Base-by-base conservation (phyloP, 2,329 filamentous ascomycete genomes). In the Colletotrichum sp. region DNA sequence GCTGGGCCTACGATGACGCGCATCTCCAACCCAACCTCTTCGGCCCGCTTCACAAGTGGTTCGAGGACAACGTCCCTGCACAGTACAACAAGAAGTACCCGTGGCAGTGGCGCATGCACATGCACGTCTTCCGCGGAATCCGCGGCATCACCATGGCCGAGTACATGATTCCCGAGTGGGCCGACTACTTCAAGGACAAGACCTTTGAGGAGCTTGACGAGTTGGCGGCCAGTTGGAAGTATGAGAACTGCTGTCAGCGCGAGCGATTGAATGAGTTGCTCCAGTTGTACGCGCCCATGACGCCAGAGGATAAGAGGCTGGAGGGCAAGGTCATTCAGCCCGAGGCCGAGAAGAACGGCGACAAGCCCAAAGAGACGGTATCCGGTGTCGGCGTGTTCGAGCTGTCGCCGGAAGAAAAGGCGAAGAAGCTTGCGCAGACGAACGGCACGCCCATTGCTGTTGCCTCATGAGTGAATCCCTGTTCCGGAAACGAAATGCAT, bases 161-260 rank as follows among this genome's bases (percentile, higher is more conserved):
- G 57, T 86, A 86, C 69, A 83, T 89, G 81, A 82, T 83, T 65
- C 84, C 85, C 70, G 88, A 89, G 78, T 88, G 87, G 82, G 87
- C 87, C 14, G 84, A 84, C 78, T 81, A 87, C 68, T 90, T 90
- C 77, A 79, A 81, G 64, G 84, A 80, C 52, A 85, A 86, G 82
- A 82, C 82, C 26, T 82, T 85, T 67, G 82, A 84, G 18, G 85
- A 88, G 71, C 79, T 89, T 48, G 87, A 90, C 74, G 85, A 87
- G 77, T 81, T 89, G 75, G 83, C 84, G 3, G 80, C 79, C 26
- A 90, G 88, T 78, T 91, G 90, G 80, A 85, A 83, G 67, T 90
- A 89, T 79, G 88, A 90, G 36, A 82, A 87, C 61, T 91, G 89
- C 79, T 77, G 88, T 61, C 87, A 89, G 79, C 82, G 89, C 34